Base-by-base conservation (phyloP, 2,329 filamentous ascomycete genomes). In the Cladophialophora exuberans region DNA sequence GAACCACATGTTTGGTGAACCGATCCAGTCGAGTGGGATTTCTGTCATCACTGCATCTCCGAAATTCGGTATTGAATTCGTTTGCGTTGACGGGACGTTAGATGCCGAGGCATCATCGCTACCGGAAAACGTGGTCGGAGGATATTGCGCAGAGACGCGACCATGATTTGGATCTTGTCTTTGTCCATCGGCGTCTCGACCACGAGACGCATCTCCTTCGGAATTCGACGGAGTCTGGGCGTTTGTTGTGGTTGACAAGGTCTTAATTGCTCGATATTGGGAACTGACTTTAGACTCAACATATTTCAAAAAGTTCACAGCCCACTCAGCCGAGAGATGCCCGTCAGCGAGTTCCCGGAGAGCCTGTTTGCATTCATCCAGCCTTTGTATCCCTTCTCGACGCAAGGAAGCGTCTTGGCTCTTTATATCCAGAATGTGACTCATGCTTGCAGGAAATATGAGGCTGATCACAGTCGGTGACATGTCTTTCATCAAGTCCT, bases 331-430 rank as follows among this genome's bases (percentile, higher is more conserved):
- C 17, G 41, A 13, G 1, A 44, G 13, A 11, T 44, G 23, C 13
- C 23, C 25, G 4, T 44, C 41, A 13, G 26, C 25, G 11, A 44
- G 41, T 44, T 44, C 41, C 22, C 41, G 23, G 10, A 44, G 23
- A 9, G 48, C 48, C 11, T 30, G 41, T 33, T 26, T 42, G 22
- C 52, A 67, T 45, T 65, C 61, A 13, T 55, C 52, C n/a, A 55
- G 30, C 33, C 23, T 17, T 28, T 44, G 44, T 15, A 11, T n/a
- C 13, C 44, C 52, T 33, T 50, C 45, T 2, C 31, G 28, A 4
- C 48, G 56, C 3, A 56, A 20, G 51, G 53, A 56, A 33, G 39
- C 22, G 25, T 46, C 35, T 5, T 42, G 15, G 20, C 41, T 42
- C 23, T 38, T 30, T 17, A 48, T 50, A 26, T 56, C 48, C 25